Conservation (phyloP, 164 flowering plant species). For the Berberis vulgaris region DNA sequence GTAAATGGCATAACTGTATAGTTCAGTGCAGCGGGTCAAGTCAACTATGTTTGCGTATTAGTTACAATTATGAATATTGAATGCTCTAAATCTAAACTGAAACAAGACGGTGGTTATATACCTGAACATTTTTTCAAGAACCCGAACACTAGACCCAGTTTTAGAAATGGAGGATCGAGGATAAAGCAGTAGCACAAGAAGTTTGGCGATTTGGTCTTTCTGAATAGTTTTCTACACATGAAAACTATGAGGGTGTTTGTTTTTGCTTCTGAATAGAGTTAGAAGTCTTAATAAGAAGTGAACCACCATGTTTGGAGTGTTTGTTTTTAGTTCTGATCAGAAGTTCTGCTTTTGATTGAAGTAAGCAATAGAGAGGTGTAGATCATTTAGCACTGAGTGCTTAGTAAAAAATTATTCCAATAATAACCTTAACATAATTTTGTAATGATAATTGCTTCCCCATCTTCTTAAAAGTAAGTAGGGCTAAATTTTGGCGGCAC, state of each 20-base stretch:
- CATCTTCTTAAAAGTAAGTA: no score
- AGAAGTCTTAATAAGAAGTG: no score
- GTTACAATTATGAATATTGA: background rate
- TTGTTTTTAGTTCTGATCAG: no score
- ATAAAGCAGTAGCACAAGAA: conserved; percentile 92
- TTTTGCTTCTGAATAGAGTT: no score
- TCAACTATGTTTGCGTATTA: conserved; percentile 1
- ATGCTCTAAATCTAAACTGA: background rate
- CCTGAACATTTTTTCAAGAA: conserved; percentile 75
- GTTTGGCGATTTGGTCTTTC: conserved; percentile 72
- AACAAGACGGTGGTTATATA: conserved; percentile 14
- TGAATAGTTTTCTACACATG: conserved; percentile 16
- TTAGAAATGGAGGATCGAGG: conserved; percentile 97
- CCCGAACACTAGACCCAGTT: conserved; percentile 94
- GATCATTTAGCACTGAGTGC: no score
- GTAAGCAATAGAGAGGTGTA: no score
- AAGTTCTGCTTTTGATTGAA: no score
- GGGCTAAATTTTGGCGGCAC: no score
- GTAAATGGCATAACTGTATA: conserved; percentile 7
- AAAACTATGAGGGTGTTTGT: background rate
- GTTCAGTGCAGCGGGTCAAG: background rate
- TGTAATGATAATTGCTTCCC: no score
- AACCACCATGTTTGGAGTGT: no score
- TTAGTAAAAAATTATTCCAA: no score
- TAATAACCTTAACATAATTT: no score